Percentiles rank a stretch among this genome's conserved stretches.
Evolutionary conservation across 83 land plant genomes (phyloP).

Genomic region (Isoetes engelmannii): DNA sequence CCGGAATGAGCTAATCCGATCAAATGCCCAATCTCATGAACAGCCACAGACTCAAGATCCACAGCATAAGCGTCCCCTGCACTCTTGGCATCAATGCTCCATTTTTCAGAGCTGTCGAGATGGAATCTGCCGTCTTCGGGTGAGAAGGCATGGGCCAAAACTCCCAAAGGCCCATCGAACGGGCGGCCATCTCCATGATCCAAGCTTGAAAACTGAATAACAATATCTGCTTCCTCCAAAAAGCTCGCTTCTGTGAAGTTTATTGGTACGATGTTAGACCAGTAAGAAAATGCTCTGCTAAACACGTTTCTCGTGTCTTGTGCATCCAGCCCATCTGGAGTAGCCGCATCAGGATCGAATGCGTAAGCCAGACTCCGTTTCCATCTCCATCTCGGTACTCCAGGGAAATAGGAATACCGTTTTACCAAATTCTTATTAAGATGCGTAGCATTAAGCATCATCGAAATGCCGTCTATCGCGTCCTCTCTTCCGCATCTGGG

Average conservation of each 20-base stretch:
- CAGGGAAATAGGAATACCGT: background rate
- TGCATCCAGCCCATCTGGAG: background rate
- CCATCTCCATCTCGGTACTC: background rate
- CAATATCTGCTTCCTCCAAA: slow-evolving; percentile 6
- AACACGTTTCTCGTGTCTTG: background rate
- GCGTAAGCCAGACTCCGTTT: background rate
- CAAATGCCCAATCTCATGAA: slow-evolving; percentile 27
- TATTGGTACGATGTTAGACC: slow-evolving; percentile 10
- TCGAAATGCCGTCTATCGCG: slow-evolving; percentile 3
- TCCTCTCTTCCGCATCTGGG: slow-evolving; percentile 55
- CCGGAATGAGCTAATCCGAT: slow-evolving; percentile 18
- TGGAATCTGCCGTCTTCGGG: slow-evolving; percentile 20
- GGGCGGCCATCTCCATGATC: slow-evolving; percentile 27
- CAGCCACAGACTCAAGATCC: slow-evolving; percentile 20
- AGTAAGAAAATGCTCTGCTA: slow-evolving; percentile 8
- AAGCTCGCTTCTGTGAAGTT: slow-evolving; percentile 10
- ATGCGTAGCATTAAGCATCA: background rate
- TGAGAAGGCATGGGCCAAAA: slow-evolving; percentile 22
- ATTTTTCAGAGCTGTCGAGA: slow-evolving; percentile 12
- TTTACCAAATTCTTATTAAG: background rate
- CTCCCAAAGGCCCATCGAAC: slow-evolving; percentile 18
- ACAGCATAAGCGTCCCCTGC: background rate
- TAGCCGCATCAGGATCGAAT: background rate
- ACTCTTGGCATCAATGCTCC: slow-evolving; percentile 10
- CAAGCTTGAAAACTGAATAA: background rate